These are phyloP conservation scores for Flaveria brownii DNA, from an alignment of 129 eudicot species.

Conservation along the genomic window DNA sequence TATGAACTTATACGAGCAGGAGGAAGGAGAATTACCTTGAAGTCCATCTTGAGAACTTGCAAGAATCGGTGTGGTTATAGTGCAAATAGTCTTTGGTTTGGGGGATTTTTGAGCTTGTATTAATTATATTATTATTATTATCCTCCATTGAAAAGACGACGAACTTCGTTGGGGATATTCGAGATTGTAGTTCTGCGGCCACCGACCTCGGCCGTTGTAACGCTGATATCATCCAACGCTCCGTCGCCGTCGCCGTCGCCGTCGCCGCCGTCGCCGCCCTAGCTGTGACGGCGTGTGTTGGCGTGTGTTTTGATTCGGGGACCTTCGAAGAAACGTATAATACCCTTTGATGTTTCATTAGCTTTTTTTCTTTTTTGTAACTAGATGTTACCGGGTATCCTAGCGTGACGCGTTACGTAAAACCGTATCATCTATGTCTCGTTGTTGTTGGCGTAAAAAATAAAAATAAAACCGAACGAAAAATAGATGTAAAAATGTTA, in stretches of 20 bases:
- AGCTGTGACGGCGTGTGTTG: neutral
- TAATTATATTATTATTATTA: neutral
- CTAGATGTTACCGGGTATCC: too few species aligned
- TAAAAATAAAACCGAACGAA: too few species aligned
- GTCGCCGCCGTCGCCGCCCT: neutral
- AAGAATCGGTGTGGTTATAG: slow-evolving; percentile 76
- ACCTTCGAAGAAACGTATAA: too few species aligned
- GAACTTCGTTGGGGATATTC: slow-evolving; percentile 12
- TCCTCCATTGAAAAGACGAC: slow-evolving; percentile 22
- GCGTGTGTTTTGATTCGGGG: neutral
- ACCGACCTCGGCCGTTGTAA: slow-evolving; percentile 32
- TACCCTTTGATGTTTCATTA: too few species aligned
- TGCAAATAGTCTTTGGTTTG: slow-evolving; percentile 44
- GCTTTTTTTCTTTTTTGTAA: too few species aligned
- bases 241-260: slow-evolving; percentile 11
- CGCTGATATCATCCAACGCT: slow-evolving; percentile 30
- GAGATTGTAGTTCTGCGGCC: slow-evolving; percentile 31
- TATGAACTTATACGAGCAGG: neutral
- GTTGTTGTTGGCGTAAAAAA: too few species aligned
- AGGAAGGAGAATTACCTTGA: slow-evolving; percentile 43
- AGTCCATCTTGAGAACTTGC: slow-evolving; percentile 68
- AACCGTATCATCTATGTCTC: too few species aligned
- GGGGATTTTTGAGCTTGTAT: slow-evolving; percentile 4
- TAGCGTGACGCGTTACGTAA: too few species aligned
- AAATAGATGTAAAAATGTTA: too few species aligned